phyloP scores from a whole-genome alignment of 805 yeast genomes.

The Wickerhamomyces ciferrii region DNA sequence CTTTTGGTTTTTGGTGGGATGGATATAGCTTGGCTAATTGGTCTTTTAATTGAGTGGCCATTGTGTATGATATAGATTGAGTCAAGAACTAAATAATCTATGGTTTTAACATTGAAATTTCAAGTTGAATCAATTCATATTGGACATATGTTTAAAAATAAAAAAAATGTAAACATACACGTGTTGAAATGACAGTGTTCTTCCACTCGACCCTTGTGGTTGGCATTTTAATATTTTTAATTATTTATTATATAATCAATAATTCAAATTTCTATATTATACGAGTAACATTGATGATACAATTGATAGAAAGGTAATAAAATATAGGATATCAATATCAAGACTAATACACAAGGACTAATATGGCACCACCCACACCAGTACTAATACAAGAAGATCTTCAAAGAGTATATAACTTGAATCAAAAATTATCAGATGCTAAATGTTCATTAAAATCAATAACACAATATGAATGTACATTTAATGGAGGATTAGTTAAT shows the following conservation, averaged over 20 bases:
- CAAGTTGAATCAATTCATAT: too few relatives aligned
- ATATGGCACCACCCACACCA: constrained; percentile 51
- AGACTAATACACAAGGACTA: neutral
- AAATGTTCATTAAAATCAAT: constrained; percentile 32
- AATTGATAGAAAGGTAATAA: too few relatives aligned
- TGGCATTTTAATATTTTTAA: too few relatives aligned
- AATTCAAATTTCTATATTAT: too few relatives aligned
- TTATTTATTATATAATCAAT: too few relatives aligned
- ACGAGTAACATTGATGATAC: too few relatives aligned
- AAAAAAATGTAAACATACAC: neutral
- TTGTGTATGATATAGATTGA: neutral
- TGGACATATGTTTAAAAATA: too few relatives aligned
- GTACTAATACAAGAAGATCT: constrained; percentile 34
- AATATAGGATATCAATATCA: too few relatives aligned
- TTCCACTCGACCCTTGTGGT: too few relatives aligned
- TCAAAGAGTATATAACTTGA: constrained; percentile 17
- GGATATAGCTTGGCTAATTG: constrained; percentile 10
- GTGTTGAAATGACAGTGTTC: neutral
- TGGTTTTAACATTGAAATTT: too few relatives aligned
- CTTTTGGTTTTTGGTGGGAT: constrained; percentile 35
- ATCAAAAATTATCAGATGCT: constrained; percentile 4
- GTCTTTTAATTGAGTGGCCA: constrained; percentile 1
- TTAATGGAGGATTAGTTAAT: constrained; percentile 33
- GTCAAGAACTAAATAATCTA: too few relatives aligned
- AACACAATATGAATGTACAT: constrained; percentile 43